Evolutionary conservation across 116 monocot genomes (phyloP), one percentile per base, ranked within the genome.

Genomic region (Cymodocea nodosa): DNA sequence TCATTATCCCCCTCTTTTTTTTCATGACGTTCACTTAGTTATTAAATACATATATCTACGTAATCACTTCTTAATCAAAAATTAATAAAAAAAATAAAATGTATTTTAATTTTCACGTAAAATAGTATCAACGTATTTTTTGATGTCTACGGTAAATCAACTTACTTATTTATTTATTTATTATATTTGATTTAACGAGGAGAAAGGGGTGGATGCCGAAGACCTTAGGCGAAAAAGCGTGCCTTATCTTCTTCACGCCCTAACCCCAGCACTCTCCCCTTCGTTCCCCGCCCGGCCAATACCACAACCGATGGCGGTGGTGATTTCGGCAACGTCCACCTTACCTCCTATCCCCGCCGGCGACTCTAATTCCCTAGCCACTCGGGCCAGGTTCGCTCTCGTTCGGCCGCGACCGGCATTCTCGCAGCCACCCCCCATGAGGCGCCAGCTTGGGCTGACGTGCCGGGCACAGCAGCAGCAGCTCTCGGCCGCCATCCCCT

Each of bases 401-500:
- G 44, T 25, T 24, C 24, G 24, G 12, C 50, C 54, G 15, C 52
- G n/a, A 4, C 18, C 51, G 12, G 23, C 30, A 13, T 15, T 34
- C 15, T 30, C 66, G 51, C 7, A 30, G 30, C 30, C 52, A 24
- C 66, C 23, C 15, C 6, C 49, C 60, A 14, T 35, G 62, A 50
- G 36, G 51, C 23, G 30, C 24, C 51, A n/a, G n/a, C 13, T 35
- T 19, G 25, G 34, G 9, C 2, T 66, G 15, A 40, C 58, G 17
- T 73, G 65, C 59, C 73, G 59, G 50, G 73, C 73, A n/a, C 64
- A 65, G 66, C 53, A 73, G 66, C 53, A 73, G 58, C 73, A 65
- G 73, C 15, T 12, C 23, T 17, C 56, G 0, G 58, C 57, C 23
- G 56, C 66, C 37, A 60, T 94, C 62, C 83, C 90, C 15, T 23